Conservation (phyloP, 1,284 basidiomycete genomes). For the Leccinum griseonigrum region DNA sequence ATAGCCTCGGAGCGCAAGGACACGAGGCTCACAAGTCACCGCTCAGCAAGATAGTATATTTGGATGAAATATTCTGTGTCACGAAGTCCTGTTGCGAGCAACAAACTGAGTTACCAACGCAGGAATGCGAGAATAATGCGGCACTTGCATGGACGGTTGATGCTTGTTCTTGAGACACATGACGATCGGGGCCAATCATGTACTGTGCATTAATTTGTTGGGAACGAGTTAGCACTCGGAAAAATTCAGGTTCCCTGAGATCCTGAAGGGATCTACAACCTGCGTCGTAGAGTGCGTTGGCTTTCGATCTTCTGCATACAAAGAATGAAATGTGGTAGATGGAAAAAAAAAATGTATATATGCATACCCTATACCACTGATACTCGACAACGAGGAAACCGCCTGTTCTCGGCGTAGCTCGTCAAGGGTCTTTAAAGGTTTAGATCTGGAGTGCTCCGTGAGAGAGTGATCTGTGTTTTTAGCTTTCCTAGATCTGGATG, state of each 20-base stretch:
- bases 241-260: constrained; percentile 39
- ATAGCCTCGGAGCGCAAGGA: constrained; percentile 2
- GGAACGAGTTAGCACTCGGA: constrained; percentile 33
- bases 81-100: constrained; percentile 41
- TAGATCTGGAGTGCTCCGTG: constrained; percentile 3
- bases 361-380: constrained; percentile 27
- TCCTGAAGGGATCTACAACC: constrained; percentile 48
- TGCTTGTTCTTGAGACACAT: constrained; percentile 39
- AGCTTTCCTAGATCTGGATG: constrained; percentile 14
- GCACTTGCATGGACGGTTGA: constrained; percentile 41
- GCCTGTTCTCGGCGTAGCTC: constrained; percentile 17
- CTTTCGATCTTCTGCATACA: constrained; percentile 36
- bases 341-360: constrained; percentile 15
- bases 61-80: constrained; percentile 41
- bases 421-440: constrained; percentile 23
- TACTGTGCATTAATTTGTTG: constrained; percentile 42
- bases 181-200: constrained; percentile 36
- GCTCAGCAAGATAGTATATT: constrained; percentile 43
- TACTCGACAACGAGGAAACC: constrained; percentile 14
- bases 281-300: constrained; percentile 42
- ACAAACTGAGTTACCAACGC: background rate
- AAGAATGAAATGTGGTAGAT: background rate
- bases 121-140: background rate
- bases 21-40: constrained; percentile 50
- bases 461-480: background rate